These are phyloP conservation scores for Colletotrichum sansevieriae DNA, from an alignment of 2,329 filamentous ascomycete genomes.

Conservation along the genomic window DNA sequence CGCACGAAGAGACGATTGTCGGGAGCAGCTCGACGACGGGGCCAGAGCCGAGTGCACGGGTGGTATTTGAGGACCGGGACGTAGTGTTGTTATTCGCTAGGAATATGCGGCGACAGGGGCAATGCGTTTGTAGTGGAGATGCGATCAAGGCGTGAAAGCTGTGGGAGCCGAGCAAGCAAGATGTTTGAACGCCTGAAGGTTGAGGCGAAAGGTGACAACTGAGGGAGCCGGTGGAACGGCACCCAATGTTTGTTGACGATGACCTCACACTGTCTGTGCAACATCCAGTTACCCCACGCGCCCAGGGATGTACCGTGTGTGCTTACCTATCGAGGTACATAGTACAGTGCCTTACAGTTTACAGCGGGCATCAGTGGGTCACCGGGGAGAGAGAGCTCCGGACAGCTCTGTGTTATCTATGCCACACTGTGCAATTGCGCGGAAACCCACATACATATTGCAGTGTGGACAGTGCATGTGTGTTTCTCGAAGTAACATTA, in stretches of 20 bases:
- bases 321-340: no score
- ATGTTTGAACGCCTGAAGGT: neutral
- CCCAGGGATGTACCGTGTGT: no score
- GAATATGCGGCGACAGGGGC: neutral
- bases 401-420: neutral
- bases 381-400: constrained; percentile 15
- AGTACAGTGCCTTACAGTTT: neutral
- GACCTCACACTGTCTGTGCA: constrained; percentile 33
- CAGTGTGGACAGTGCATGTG: neutral
- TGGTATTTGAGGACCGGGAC: no score
- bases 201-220: neutral
- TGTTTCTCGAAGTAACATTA: no score
- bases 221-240: neutral
- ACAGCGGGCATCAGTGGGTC: neutral
- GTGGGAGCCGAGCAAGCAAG: neutral
- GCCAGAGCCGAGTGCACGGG: no score
- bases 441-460: rapidly evolving
- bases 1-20: neutral
- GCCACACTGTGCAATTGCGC: neutral
- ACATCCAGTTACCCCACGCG: constrained; percentile 14
- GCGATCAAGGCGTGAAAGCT: no score
- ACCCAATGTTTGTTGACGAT: constrained; percentile 22
- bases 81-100: no score
- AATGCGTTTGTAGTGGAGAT: constrained; percentile 3
- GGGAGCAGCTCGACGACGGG: neutral